A percentile compares a stretch with the other conserved stretches of the same genome.
Conservation (phyloP, 2,329 filamentous ascomycete species). For the Ophiocordyceps sinensis region DNA sequence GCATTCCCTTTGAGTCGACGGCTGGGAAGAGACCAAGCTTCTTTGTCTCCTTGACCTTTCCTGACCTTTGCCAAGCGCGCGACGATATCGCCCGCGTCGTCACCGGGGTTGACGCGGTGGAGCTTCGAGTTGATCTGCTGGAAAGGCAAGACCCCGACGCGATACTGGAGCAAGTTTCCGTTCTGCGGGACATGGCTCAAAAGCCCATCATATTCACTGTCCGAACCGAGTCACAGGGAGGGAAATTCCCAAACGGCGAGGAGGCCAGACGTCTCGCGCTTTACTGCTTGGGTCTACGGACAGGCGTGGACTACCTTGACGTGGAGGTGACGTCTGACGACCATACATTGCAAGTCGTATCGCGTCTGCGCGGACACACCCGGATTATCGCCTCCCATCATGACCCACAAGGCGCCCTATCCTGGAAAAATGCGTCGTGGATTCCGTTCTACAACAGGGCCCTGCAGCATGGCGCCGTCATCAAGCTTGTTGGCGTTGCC, state of each 20-base stretch:
- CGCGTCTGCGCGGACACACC: slow-evolving; percentile 52
- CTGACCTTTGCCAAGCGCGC: slow-evolving; percentile 50
- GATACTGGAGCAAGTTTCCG: slow-evolving; percentile 65
- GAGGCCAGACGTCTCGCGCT: slow-evolving; percentile 57
- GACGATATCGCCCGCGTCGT: slow-evolving; percentile 56
- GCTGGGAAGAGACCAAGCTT: slow-evolving; percentile 57
- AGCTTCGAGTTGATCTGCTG: slow-evolving; percentile 83
- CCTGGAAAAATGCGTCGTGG: slow-evolving; percentile 91
- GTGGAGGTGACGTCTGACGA: slow-evolving; percentile 79
- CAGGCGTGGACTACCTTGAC: slow-evolving; percentile 87
- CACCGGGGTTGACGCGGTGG: slow-evolving; percentile 82
- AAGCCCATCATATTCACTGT: slow-evolving; percentile 88
- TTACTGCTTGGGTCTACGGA: slow-evolving; percentile 63
- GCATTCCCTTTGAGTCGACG: slow-evolving; percentile 30
- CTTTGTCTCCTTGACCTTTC: slow-evolving; percentile 82
- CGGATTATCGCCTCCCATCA: slow-evolving; percentile 93
- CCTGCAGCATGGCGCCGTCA: slow-evolving; percentile 77
- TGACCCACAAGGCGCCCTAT: slow-evolving; percentile 63
- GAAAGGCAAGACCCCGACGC: slow-evolving; percentile 64
- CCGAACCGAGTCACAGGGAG: slow-evolving; percentile 73
- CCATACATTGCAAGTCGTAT: slow-evolving; percentile 54
- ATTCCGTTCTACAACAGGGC: slow-evolving; percentile 80
- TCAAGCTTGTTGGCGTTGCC: slow-evolving; percentile 85
- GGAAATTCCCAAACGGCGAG: slow-evolving; percentile 68
- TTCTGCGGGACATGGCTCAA: slow-evolving; percentile 56